Conservation (phyloP, 179 eudicot genomes). For the Beta corolliflora region DNA sequence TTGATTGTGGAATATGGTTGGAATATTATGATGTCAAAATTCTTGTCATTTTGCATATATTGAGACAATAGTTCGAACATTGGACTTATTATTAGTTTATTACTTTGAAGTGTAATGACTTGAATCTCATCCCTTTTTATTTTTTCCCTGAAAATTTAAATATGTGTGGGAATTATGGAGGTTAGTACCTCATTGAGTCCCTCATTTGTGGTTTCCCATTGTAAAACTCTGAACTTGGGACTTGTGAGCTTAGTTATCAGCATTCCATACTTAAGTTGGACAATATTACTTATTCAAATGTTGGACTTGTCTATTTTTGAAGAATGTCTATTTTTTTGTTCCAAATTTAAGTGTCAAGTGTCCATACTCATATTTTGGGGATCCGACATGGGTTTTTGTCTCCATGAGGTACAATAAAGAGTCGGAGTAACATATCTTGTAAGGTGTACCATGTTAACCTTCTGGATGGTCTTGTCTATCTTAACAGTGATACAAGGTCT, state of each 20-base stretch:
- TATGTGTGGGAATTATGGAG: neutral
- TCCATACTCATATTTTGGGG: neutral
- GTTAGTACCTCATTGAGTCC: neutral
- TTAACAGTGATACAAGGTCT: too few relatives aligned
- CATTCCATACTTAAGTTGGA: neutral
- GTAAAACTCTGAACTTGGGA: neutral
- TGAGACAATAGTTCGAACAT: too few relatives aligned
- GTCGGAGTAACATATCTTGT: neutral
- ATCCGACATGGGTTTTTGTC: too few relatives aligned
- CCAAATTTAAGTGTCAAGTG: neutral
- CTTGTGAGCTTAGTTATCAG: neutral
- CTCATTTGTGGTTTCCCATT: too few relatives aligned
- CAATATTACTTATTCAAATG: neutral
- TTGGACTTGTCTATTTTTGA: neutral
- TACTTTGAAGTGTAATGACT: neutral
- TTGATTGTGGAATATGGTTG: conserved; percentile 4
- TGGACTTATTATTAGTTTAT: neutral
- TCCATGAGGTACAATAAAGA: neutral
- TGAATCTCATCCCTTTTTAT: neutral
- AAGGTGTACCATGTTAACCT: neutral
- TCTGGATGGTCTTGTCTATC: neutral
- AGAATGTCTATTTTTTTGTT: neutral
- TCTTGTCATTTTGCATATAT: neutral
- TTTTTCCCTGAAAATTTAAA: neutral
- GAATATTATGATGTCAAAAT: neutral